These are phyloP conservation scores for Meyerozyma carpophila DNA, from an alignment of 1,139 yeast genomes.

Conservation along the genomic window DNA sequence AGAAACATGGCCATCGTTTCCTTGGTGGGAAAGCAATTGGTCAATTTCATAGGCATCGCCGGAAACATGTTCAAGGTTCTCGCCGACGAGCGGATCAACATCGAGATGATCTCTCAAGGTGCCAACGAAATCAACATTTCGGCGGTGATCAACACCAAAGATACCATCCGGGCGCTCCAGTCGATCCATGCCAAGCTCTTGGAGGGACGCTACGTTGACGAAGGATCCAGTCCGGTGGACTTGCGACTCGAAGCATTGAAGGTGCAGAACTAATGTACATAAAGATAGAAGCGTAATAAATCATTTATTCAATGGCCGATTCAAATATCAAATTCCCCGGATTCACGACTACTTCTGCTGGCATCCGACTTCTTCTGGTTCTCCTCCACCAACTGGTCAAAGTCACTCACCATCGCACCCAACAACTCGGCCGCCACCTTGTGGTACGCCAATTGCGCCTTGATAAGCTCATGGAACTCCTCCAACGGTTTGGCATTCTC, in stretches of 20 bases:
- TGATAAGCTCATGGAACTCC: slow-evolving; percentile 63
- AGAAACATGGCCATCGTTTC: slow-evolving; percentile 87
- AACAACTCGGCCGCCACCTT: slow-evolving; percentile 70
- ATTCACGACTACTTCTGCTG: slow-evolving; percentile 23
- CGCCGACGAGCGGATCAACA: slow-evolving; percentile 88
- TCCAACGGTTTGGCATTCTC: slow-evolving; percentile 69
- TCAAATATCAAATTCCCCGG: slow-evolving; percentile 44
- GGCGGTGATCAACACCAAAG: slow-evolving; percentile 82
- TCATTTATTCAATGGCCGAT: background rate
- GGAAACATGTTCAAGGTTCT: slow-evolving; percentile 94
- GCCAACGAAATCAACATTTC: slow-evolving; percentile 96
- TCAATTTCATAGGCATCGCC: slow-evolving; percentile 92
- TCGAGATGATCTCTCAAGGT: slow-evolving; percentile 97
- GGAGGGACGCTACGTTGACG: slow-evolving; percentile 36
- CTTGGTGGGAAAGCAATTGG: slow-evolving; percentile 95
- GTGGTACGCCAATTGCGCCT: slow-evolving; percentile 82
- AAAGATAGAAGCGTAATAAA: background rate
- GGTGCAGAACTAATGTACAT: slow-evolving; percentile 5
- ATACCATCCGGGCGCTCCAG: slow-evolving; percentile 79
- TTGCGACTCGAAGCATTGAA: slow-evolving; percentile 32
- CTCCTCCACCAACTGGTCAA: slow-evolving; percentile 57
- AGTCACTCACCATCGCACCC: slow-evolving; percentile 59
- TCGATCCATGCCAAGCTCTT: slow-evolving; percentile 78
- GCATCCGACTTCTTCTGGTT: slow-evolving; percentile 17
- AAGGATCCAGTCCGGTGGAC: slow-evolving; percentile 27